Base-by-base conservation (phyloP, 768 basidiomycete genomes). In the Epithele typhae region DNA sequence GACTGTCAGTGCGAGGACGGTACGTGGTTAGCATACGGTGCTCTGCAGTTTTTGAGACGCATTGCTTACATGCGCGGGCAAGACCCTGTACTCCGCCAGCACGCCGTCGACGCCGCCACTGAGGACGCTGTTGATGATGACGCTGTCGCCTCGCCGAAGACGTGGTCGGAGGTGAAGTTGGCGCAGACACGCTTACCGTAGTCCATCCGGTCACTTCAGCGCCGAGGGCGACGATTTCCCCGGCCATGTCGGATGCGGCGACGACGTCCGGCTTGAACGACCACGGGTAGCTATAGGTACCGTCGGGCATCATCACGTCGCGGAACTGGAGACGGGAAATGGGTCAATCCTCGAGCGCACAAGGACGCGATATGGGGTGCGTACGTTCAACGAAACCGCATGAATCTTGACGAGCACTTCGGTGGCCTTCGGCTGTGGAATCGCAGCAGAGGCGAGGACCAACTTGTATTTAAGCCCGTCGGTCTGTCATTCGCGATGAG, bases 331-430 rank as follows among this genome's bases (percentile, higher is more conserved):
- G n/a, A n/a, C n/a, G n/a, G n/a, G n/a, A n/a, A n/a, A n/a, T n/a
- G n/a, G n/a, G n/a, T n/a, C n/a, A n/a, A 59, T 55, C 8, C 7
- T 7, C 8, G 14, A 30, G 7, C 14, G 27, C 14, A 30, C 8
- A 7, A 7, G 27, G 27, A 30, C 8, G 14, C 14, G 27, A n/a
- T n/a, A 7, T 7, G 14, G 8, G 7, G 14, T 7, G 14, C 27
- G 7, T 47, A 59, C 57, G 43, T 79, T 74, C 7, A 82, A 63
- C 25, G 80, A 82, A 14, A 79, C 78, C 0, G 78, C 76, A 45
- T 76, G 73, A 10, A 77, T 64, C 54, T 76, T 77, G 51, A 82
- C 73, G 22, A 80, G 68, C 6, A 79, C 80, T 44, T 83, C 74
- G 21, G 59, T 67, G 1, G 75, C 59, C 40, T 66, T 71, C 1